Base-by-base conservation (phyloP, 495 filamentous ascomycete genomes). In the Penicillium mononematosum region DNA sequence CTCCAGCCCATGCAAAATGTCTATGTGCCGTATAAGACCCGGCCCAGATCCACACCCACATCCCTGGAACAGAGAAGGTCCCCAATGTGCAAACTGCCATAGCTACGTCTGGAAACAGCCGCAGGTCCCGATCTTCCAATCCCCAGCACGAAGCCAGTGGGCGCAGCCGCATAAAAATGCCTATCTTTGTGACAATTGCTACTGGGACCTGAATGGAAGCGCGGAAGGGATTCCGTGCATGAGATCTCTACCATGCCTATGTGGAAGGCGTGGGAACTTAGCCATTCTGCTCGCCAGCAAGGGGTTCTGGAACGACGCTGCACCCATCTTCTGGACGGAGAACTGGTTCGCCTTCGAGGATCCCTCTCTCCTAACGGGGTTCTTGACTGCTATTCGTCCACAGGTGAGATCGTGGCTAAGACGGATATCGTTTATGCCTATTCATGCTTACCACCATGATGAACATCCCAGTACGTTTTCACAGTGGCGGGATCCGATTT, bases 271-370 rank as follows among this genome's bases (percentile, higher is more conserved):
- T 1, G 17, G 50, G 14, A 55, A 61, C 12, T 57, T 72, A 2
- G 52, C 45, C 7, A 29, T 65, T 1, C 49, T 74, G 22, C 51
- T 70, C 7, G 50, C 58, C 38, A 73, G 61, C n/a, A 53, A 53
- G 34, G 43, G 51, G 7, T 47, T 66, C 10, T 64, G 70, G 42
- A 49, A 59, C 1, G 68, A 74, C 34, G 64, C 66, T 4, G 57
- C 55, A 11, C 49, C 43, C n/a, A 45, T 73, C 12, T 64, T 74
- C 39, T 73, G 71, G 56, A 53, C 48, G 2, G 63, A 64, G 27
- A 70, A 69, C 45, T 59, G 53, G 6, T 70, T 74, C 42, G 59
- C 62, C 10, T 73, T 74, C 47, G 63, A 65, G 16, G 52, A 56
- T 17, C 58, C 61, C 0, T 11, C 39, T 16, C 12, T 59, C 0